A percentile compares a stretch with the other conserved stretches of the same genome.
Conservation (phyloP, 2,329 filamentous ascomycete species). For the Cryphonectria radicalis region DNA sequence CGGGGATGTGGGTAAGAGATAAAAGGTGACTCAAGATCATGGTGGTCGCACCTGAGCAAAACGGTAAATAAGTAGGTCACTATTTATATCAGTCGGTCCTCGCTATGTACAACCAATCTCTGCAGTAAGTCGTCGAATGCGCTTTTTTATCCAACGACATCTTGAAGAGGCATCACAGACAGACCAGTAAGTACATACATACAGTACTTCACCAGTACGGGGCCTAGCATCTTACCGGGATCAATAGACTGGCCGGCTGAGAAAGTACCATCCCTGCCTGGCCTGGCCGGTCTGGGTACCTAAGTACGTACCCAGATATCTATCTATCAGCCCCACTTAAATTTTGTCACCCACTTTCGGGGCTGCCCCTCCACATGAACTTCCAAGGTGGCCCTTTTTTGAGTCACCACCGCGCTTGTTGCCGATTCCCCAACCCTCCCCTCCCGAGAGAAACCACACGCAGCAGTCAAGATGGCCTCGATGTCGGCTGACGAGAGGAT, state of each 20-base stretch:
- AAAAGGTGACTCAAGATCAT: background rate
- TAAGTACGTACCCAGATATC: background rate
- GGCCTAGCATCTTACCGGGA: background rate
- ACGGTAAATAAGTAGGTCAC: background rate
- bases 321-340: background rate
- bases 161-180: background rate
- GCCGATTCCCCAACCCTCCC: background rate
- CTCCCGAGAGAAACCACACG: background rate
- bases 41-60: background rate
- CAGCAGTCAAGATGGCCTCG: slow-evolving; percentile 54
- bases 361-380: slow-evolving; percentile 10
- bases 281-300: background rate
- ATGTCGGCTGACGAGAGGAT: slow-evolving; percentile 62
- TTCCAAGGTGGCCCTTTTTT: background rate
- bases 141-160: background rate
- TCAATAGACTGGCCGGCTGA: background rate
- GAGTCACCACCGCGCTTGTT: background rate
- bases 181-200: background rate
- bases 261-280: background rate
- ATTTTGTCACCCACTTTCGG: background rate
- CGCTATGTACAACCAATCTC: background rate
- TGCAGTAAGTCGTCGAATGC: background rate
- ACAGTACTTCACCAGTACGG: background rate
- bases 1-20: background rate
- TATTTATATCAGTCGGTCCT: background rate